Evolutionary conservation across 805 yeast genomes (phyloP), one percentile per base, ranked within the genome.

Genomic region (Ogataea minuta): DNA sequence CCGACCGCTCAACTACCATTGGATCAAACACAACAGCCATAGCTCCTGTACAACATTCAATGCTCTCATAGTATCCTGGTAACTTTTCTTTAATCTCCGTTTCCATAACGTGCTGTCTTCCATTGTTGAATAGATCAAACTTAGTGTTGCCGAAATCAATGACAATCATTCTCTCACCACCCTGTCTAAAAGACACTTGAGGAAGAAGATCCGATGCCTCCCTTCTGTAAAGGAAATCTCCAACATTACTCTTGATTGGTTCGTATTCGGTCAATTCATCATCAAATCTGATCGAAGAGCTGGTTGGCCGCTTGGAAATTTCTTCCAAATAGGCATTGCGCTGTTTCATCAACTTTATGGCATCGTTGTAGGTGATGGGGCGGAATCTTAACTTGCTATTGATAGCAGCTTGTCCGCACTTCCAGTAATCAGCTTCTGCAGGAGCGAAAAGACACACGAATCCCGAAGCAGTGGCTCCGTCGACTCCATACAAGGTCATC

Each of bases 401-500:
- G 9, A 98, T 96, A 60, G 85, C 89, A 25, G 87, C 89, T 67
- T 93, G 98, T 32, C 99, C 99, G 59, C 91, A 84, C 68, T 91
- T 93, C 97, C 98, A 91, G 81, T 90, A 78, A 67, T 93, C 99
- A 29, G 93, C 87, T 57, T 89, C 95, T 11, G 87, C 84, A 48
- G 93, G 95, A 42, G 91, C 97, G 4, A 95, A 96, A 57, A 88
- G 84, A 64, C 98, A 93, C 20, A 91, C 96, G 59, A 91, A 93
- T 0, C 99, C 99, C 57, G 98, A 98, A 44, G 93, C 76, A 8
- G 96, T 85, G 30, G 98, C 98, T 46, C 98, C 98, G 66, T 91
- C 99, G 59, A 96, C 86, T 3, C 97, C 88, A 61, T 93, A 74
- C 48, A 91, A 86, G 28, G 93, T 97, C 3, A 98, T 97, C 63